Base-by-base conservation (phyloP, 768 basidiomycete genomes). In the Lyophyllum atratum region DNA sequence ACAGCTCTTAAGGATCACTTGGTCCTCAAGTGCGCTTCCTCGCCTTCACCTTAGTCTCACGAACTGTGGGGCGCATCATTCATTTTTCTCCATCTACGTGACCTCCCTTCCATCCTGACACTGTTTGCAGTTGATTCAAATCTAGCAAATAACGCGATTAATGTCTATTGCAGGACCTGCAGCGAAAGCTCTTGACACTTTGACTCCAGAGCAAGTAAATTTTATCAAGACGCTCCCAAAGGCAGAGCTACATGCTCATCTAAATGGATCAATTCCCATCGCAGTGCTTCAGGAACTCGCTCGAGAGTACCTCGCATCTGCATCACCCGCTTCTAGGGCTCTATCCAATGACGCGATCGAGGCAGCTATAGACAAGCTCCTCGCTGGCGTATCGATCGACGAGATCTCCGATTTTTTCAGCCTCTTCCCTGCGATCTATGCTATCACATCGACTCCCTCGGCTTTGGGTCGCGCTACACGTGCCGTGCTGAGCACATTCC, bases 211-310 rank as follows among this genome's bases (percentile, higher is more conserved):
- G 6, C 85, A 92, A 60, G 49, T 86, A 22, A 33, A 67, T 5
- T 93, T 93, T 69, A 74, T 94, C 42, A 75, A 81, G 47, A 55
- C 59, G 1, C 77, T 93, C 0, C 88, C 88, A 10, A 94, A 94
- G 70, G 90, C 92, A 1, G 92, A 95, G 66, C 80, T 94, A 0
- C 92, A 93, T 59, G 92, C 92, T 0, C 92, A 93, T 65, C 80
- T 93, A 4, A 93, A 93, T 62, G 92, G 92, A 0, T 93, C 85
- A 10, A 93, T 94, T 31, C 92, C 92, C 0, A 72, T 92, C 24
- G 51, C 72, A 0, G 71, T 83, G 25, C 79, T 93, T 0, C 83
- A 84, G 59, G 78, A 84, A 8, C 82, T 94, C 14, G 89, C 87
- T 0, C 60, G 63, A 9, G 76, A 83, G 31, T 77, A 73, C 50